Evolutionary conservation across 1,284 basidiomycete species (phyloP), one percentile per base, ranked within the genome.

Genomic region (Kalmanozyma brasiliensis): DNA sequence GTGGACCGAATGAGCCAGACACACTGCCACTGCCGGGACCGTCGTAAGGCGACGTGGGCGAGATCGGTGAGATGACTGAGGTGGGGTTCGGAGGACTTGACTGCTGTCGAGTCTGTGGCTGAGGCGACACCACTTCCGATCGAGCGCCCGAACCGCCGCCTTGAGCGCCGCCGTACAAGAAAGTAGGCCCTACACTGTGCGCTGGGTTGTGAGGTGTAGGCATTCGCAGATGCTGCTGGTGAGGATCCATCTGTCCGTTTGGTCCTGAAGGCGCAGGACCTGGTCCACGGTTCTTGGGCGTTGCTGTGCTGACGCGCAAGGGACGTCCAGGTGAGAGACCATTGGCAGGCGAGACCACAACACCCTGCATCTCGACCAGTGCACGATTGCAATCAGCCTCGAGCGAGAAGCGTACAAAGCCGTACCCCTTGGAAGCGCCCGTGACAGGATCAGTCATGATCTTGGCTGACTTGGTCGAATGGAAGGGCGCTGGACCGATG

Each of bases 341-440:
- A 22, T 59, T 67, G 35, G 61, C 41, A 17, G 77, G 74, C 10
- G 64, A 52, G 35, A 76, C 56, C 0, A 75, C 57, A 1, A 72
- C 52, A 11, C 64, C 62, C 34, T 80, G 80, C 79, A 82, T 79
- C 43, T 82, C 80, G 10, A 80, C 67, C 23, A 82, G 56, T 7
- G 80, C 80, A 30, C 80, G 69, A 20, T 72, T 67, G 65, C 74
- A 65, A 30, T 82, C 80, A 13, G 60, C 52, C 43, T 74, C 69
- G 13, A 61, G 49, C 3, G 55, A 41, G 35, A 82, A 79, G 10
- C 77, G 75, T 1, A 80, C 78, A 37, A 80, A 79, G 17, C 77
- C 78, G 29, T 76, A 79, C n/a, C 77, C 76, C n/a, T 74, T 59
- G 8, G 74, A 75, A 2, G 58, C 58, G 20, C 74, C 66, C 9